Percentiles rank a stretch among this genome's conserved stretches.
Evolutionary conservation across 1,284 basidiomycete species (phyloP).

Genomic region (Exobasidium rhododendri): DNA sequence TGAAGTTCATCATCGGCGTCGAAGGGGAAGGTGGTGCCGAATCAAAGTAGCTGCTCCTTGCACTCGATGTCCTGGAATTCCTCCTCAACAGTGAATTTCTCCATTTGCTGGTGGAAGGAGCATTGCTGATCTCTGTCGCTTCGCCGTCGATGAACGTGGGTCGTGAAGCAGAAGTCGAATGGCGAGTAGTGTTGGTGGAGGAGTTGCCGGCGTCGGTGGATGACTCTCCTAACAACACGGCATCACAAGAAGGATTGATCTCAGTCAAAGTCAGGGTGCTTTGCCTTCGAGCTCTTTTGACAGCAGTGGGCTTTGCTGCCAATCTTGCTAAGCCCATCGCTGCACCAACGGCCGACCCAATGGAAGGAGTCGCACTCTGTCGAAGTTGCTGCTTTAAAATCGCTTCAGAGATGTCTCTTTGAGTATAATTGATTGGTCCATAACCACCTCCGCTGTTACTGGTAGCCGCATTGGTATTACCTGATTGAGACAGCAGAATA

Average conservation of each 20-base stretch:
- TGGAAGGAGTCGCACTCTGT: constrained; percentile 23
- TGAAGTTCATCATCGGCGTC: background rate
- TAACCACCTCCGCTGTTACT: constrained; percentile 5
- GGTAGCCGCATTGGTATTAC: constrained; percentile 8
- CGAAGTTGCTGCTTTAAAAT: constrained; percentile 26
- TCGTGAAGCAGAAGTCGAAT: background rate
- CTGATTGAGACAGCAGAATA: constrained; percentile 13
- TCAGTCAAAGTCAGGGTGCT: background rate
- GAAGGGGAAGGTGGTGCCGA: background rate
- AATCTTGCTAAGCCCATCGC: constrained; percentile 35
- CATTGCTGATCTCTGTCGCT: too few relatives aligned
- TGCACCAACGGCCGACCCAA: constrained; percentile 40
- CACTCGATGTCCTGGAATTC: background rate
- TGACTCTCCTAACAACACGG: background rate
- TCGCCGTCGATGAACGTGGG: too few relatives aligned
- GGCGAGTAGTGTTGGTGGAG: background rate
- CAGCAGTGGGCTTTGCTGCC: background rate
- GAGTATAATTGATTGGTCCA: background rate
- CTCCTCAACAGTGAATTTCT: background rate
- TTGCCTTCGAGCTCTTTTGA: constrained; percentile 7
- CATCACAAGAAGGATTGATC: background rate
- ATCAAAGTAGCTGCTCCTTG: background rate
- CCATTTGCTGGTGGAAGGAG: background rate
- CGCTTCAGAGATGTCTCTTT: constrained; percentile 16
- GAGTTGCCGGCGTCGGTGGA: background rate